phyloP scores from a whole-genome alignment of 768 basidiomycete genomes.

The Suillus plorans region DNA sequence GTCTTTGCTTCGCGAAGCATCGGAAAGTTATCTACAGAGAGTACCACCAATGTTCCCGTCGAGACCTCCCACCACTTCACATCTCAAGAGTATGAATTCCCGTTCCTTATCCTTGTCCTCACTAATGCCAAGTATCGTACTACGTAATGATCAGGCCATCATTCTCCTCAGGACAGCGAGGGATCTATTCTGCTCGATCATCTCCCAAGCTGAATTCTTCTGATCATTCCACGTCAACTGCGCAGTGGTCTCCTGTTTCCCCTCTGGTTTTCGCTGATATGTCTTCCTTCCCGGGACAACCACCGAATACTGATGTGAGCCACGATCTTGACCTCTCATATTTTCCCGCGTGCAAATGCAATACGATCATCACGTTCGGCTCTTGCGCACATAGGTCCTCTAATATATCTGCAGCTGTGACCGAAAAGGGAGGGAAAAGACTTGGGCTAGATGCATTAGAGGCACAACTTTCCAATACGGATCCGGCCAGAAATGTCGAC shows the following conservation, averaged over 20 bases:
- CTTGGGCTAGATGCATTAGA: neutral
- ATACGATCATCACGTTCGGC: neutral
- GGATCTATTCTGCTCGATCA: slow-evolving; percentile 18
- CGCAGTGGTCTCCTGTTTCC: slow-evolving; percentile 7
- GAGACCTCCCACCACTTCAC: slow-evolving; percentile 4
- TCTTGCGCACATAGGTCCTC: neutral
- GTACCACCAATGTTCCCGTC: neutral
- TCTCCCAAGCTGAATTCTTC: slow-evolving; percentile 10
- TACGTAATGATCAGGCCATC: slow-evolving; percentile 10
- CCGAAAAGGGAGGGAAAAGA: neutral
- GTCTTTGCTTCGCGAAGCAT: slow-evolving; percentile 7
- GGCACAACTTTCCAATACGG: neutral
- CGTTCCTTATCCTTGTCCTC: slow-evolving; percentile 16
- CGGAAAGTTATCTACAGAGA: slow-evolving; percentile 14
- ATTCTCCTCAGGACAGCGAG: slow-evolving; percentile 14
- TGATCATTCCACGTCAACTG: slow-evolving; percentile 4
- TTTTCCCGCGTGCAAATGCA: neutral
- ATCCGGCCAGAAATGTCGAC: neutral
- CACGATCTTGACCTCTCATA: slow-evolving; percentile 5
- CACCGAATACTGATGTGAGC: neutral
- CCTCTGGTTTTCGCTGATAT: slow-evolving; percentile 4
- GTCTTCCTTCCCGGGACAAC: neutral
- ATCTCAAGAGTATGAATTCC: slow-evolving; percentile 11
- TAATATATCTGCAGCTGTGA: neutral
- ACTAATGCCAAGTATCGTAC: slow-evolving; percentile 1